phyloP scores from a whole-genome alignment of 2,329 filamentous ascomycete genomes.

The Penicillium sp. region DNA sequence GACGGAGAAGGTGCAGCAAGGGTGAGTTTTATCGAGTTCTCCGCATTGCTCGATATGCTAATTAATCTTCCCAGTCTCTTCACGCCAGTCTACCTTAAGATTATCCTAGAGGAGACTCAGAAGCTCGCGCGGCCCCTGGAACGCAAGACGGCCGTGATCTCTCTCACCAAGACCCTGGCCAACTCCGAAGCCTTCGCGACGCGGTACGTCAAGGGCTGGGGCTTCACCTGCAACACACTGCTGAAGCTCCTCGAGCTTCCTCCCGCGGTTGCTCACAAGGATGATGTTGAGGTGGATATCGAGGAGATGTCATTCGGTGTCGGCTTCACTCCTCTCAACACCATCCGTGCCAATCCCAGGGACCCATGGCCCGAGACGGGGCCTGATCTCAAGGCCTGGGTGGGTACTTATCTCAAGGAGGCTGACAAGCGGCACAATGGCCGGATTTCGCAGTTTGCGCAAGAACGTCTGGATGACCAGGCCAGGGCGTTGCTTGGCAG shows the following conservation, averaged over 20 bases:
- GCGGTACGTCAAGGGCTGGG: constrained; percentile 80
- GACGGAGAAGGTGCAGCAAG: constrained; percentile 73
- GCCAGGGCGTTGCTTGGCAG: constrained; percentile 47
- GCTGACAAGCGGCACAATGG: constrained; percentile 71
- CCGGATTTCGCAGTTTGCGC: constrained; percentile 65
- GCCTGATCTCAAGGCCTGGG: constrained; percentile 75
- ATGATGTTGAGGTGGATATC: constrained; percentile 82
- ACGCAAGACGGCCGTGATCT: constrained; percentile 88
- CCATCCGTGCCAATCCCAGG: constrained; percentile 66
- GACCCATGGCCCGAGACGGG: constrained; percentile 85
- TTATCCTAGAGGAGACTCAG: constrained; percentile 84
- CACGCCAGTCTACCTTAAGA: constrained; percentile 74
- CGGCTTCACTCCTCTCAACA: constrained; percentile 89
- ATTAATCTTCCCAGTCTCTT: constrained; percentile 55
- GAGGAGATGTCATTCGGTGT: constrained; percentile 94
- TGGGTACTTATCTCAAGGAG: constrained; percentile 70
- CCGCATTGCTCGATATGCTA: not conserved
- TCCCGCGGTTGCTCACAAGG: constrained; percentile 65
- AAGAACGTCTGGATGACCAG: constrained; percentile 64
- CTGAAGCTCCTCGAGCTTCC: constrained; percentile 86
- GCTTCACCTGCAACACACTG: constrained; percentile 80
- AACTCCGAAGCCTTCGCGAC: constrained; percentile 79
- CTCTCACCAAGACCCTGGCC: constrained; percentile 84
- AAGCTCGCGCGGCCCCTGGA: constrained; percentile 83
- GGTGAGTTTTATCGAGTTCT: constrained; percentile 41